Percentiles rank a stretch among this genome's conserved stretches.
These are phyloP conservation scores for Raphanus hybrid DNA, from an alignment of 441 rosid genomes.

Conservation along the genomic window DNA sequence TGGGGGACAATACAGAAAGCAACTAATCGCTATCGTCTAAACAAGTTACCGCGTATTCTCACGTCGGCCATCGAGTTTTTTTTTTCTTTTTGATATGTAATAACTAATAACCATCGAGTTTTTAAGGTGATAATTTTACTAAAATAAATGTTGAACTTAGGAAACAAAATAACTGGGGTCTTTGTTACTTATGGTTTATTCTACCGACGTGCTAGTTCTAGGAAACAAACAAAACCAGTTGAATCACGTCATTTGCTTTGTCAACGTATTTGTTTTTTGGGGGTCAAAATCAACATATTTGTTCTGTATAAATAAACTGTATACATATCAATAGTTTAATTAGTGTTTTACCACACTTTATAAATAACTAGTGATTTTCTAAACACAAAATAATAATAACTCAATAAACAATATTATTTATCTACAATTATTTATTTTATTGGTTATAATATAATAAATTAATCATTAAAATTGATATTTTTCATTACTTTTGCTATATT, in stretches of 20 bases:
- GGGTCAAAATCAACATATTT: background rate
- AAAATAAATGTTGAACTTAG: background rate
- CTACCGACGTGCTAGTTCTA: background rate
- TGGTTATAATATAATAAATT: too few species aligned
- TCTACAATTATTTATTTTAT: background rate
- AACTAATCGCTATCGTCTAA: background rate
- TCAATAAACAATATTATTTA: background rate
- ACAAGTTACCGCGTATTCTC: slow-evolving; percentile 1
- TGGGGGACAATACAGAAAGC: background rate
- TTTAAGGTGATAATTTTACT: background rate
- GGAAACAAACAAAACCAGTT: background rate
- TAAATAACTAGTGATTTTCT: background rate
- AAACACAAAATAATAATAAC: background rate
- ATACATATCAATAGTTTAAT: too few species aligned
- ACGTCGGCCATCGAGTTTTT: background rate
- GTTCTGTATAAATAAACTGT: background rate
- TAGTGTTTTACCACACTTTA: background rate
- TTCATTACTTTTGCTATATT: too few species aligned
- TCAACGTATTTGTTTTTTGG: background rate
- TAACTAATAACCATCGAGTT: background rate
- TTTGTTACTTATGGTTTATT: background rate
- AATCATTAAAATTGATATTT: too few species aligned
- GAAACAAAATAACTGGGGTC: background rate
- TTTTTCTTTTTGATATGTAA: too few species aligned
- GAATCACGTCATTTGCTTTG: background rate